Conservation (phyloP, 768 basidiomycete species). For the Cystofilobasidium ferigula region DNA sequence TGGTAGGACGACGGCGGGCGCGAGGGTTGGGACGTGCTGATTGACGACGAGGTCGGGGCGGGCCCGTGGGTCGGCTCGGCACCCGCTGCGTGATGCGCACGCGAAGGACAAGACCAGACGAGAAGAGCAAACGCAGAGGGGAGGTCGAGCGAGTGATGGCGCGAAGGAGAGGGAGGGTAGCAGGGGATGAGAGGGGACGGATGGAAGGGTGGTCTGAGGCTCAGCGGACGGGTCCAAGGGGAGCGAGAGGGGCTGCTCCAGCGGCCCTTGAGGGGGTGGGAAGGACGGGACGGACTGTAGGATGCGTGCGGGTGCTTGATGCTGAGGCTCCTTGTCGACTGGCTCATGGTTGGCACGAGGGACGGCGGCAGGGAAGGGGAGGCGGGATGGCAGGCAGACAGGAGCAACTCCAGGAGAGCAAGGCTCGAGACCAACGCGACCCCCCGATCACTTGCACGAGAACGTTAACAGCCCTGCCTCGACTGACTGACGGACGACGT, state of each 20-base stretch:
- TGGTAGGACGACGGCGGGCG: neutral
- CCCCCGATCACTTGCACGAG: too few species aligned
- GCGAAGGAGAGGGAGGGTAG: neutral
- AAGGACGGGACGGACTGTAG: conserved; percentile 7
- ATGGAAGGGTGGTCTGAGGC: neutral
- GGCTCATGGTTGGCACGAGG: too few species aligned
- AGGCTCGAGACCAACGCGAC: too few species aligned
- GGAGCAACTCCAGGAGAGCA: too few species aligned
- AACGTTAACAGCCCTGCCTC: too few species aligned
- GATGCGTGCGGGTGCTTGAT: conserved; percentile 9
- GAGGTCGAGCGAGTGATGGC: neutral
- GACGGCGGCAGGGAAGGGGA: too few species aligned
- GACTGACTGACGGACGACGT: too few species aligned
- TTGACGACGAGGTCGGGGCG: neutral
- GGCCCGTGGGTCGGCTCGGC: conserved; percentile 22
- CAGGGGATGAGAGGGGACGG: neutral
- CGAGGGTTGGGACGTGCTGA: neutral
- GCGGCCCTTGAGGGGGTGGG: neutral
- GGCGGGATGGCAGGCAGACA: too few species aligned
- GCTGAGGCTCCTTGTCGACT: conserved; percentile 1
- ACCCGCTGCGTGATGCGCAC: neutral
- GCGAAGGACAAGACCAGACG: neutral
- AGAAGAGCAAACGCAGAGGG: neutral
- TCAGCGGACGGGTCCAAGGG: neutral
- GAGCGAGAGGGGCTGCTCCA: neutral